Conservation (phyloP, 163 green algal species). For the Scenedesmus sp. region DNA sequence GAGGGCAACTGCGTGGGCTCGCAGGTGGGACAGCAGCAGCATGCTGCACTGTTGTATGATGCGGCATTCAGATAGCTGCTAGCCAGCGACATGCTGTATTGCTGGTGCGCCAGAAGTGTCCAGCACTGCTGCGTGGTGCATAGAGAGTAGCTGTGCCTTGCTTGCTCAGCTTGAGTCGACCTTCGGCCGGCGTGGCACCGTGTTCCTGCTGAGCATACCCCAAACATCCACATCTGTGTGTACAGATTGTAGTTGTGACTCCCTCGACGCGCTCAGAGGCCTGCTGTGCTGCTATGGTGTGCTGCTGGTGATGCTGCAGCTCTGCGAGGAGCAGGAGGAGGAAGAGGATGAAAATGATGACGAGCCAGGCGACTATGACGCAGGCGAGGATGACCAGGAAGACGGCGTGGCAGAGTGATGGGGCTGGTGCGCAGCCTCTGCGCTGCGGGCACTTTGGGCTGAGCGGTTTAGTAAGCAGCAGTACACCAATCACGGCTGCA, state of each 20-base stretch:
- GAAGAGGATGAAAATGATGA: background rate
- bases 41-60: background rate
- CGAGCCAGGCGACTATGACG: background rate
- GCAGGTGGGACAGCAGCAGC: conserved; percentile 23
- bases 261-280: too few species aligned
- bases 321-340: conserved; percentile 1
- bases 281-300: background rate
- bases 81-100: too few species aligned
- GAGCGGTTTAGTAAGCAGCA: too few species aligned
- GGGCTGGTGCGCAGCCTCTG: background rate
- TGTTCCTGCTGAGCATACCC: too few species aligned
- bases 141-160: too few species aligned
- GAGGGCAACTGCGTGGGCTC: conserved; percentile 32
- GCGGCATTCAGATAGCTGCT: too few species aligned
- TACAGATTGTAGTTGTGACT: background rate
- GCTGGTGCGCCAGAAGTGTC: too few species aligned
- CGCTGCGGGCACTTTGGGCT: too few species aligned
- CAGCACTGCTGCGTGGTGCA: too few species aligned
- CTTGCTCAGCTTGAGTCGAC: too few species aligned
- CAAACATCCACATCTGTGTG: background rate
- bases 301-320: conserved; percentile 7
- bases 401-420: background rate
- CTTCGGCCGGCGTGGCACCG: too few species aligned
- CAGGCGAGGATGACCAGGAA: background rate
- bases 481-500: too few species aligned